Evolutionary conservation across 306 rosid species (phyloP), one percentile per base, ranked within the genome.

Genomic region (Prosopis cineraria): DNA sequence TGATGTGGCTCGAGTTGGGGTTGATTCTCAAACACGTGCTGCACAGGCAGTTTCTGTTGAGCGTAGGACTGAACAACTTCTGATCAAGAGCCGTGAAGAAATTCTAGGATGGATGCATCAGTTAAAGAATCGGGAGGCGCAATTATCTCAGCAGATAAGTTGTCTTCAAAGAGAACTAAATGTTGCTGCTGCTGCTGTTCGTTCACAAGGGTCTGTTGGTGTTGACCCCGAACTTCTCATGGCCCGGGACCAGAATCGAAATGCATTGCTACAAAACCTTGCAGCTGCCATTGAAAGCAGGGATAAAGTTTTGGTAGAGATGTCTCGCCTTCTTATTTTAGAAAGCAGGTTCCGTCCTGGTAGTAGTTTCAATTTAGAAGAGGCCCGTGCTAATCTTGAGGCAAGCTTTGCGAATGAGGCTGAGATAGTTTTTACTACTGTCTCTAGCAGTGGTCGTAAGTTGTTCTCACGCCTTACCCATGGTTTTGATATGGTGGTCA

Each of bases 371-470:
- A 91, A 91, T 86, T 79, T 95, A 86, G 99, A 95, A 85, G 99
- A 95, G 77, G 99, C 96, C 41, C 91, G 98, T 27, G 98, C 98
- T 43, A 93, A 84, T 88, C 93, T 95, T 44, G 99, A 95, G 90
- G 99, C 98, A 20, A 95, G 98, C 87, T 95, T 95, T 93, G 99
- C 98, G 65, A 93, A 95, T 52, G 98, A 95, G 84, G 99, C 99
- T 1, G 98, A 95, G 82, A 86, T 95, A 75, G 99, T 95, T 81
- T 95, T 95, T 80, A 95, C 99, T 50, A 95, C 99, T 14, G 99
- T 95, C 60, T 95, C 99, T 31, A 95, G 99, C 73, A 95, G 99
- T 85, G 99, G 98, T 13, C 97, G 99, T 31, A 95, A 93, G 83
- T 84, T 95, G 91, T 95, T 95, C 81, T 91, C 99, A 68, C 97